Percentiles rank a stretch among this genome's conserved stretches.
Conservation (phyloP, 441 rosid species). For the Adansonia gregorii region DNA sequence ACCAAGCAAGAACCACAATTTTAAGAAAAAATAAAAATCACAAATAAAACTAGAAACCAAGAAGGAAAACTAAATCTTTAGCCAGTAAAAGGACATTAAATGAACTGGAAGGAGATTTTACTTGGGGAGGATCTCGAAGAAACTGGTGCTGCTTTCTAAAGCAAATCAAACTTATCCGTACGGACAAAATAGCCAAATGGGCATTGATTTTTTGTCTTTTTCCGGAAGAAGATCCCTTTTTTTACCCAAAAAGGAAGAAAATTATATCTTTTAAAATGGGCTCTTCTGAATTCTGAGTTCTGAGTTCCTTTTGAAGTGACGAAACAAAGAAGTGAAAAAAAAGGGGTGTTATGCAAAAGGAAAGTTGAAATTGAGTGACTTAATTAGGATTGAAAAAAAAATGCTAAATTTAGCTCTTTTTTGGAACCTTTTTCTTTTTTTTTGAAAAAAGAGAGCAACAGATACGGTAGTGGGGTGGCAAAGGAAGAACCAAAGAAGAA, state of each 20-base stretch:
- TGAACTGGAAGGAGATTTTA: constrained; percentile 4
- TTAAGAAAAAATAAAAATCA: not conserved
- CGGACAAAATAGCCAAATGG: constrained; percentile 15
- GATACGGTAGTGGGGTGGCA: constrained; percentile 20
- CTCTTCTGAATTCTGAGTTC: not conserved
- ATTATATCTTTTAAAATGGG: constrained; percentile 1
- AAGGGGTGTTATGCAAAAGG: not conserved
- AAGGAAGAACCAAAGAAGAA: constrained; percentile 33
- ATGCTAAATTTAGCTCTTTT: not conserved
- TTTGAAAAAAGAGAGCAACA: not conserved
- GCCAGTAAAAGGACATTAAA: not conserved
- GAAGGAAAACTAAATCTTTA: constrained; percentile 6
- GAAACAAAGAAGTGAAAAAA: not conserved
- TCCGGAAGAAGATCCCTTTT: not conserved
- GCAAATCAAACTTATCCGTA: constrained; percentile 24
- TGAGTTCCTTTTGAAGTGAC: constrained; percentile 12
- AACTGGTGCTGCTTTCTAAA: constrained; percentile 14
- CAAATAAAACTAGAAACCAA: constrained; percentile 20
- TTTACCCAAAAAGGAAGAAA: not conserved
- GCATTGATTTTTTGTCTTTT: not conserved
- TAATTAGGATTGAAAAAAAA: not conserved
- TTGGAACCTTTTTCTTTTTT: not conserved
- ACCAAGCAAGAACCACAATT: constrained; percentile 15
- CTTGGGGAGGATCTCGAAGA: constrained; percentile 19
- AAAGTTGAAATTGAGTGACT: constrained; percentile 6